These are phyloP conservation scores for Sordaria brevicollis DNA, from an alignment of 495 filamentous ascomycete species.

Conservation along the genomic window DNA sequence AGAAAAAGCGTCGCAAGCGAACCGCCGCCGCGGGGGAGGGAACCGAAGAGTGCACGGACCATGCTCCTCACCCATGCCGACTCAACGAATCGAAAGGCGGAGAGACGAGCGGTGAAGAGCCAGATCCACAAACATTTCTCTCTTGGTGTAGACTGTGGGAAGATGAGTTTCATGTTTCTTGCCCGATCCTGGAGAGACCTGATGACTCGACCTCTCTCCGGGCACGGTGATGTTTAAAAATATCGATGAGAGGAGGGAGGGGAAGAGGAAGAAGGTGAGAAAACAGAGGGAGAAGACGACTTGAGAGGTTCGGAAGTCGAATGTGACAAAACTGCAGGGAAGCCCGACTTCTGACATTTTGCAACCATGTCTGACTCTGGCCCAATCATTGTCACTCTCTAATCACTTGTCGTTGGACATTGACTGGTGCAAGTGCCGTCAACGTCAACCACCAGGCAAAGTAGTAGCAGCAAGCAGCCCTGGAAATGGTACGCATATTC, in stretches of 20 bases:
- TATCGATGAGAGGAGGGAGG: neutral
- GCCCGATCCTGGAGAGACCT: neutral
- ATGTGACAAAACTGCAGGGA: neutral
- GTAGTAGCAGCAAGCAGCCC: neutral
- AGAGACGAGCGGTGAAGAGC: neutral
- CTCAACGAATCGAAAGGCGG: neutral
- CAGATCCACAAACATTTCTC: neutral
- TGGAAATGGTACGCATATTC: neutral
- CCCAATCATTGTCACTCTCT: neutral
- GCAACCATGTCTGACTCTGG: no score
- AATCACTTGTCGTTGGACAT: neutral
- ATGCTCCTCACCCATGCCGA: neutral
- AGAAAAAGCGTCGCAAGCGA: no score
- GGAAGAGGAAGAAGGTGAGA: neutral
- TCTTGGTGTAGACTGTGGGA: neutral
- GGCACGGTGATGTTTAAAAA: neutral
- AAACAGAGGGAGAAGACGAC: neutral
- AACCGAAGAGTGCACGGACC: neutral
- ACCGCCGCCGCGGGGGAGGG: neutral
- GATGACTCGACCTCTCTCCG: neutral
- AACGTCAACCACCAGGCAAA: no score
- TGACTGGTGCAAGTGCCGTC: neutral
- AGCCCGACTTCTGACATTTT: neutral
- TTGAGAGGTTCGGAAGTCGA: neutral
- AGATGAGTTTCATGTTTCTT: neutral